Evolutionary conservation across 495 filamentous ascomycete genomes (phyloP), one percentile per base, ranked within the genome.

Genomic region (Apodospora peruviana): DNA sequence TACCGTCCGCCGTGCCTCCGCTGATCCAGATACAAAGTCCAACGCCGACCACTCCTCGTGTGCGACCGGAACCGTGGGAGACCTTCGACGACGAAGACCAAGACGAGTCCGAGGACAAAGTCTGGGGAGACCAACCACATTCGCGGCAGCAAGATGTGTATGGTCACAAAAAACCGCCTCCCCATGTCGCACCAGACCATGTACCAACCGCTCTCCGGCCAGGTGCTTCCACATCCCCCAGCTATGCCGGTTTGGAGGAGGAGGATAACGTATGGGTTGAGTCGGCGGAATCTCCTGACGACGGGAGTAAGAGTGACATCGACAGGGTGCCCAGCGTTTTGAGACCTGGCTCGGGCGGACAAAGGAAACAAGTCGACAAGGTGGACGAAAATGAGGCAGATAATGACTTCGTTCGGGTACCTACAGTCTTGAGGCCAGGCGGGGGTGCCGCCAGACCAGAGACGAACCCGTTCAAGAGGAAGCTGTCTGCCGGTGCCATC

Each of bases 401-500:
- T n/a, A 24, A 44, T 17, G 36, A 52, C 12, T 20, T 51, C 9
- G 36, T 47, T 21, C 47, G 56, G 12, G 58, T 72, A 21, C 71
- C 68, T 7, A 56, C 51, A 23, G 48, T 56, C 21, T 58, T 72
- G 21, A 55, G 62, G 50, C 70, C 68, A 0, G 67, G 65, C 45
- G 58, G 46, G 40, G 62, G 52, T 17, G 56, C 53, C 4, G 22
- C 40, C 9, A 66, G 64, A 20, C 48, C 57, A 29, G 71, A 75
- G 47, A 78, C 75, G n/a, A 80, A 80, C 43, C 77, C 77, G 3
- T 80, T 76, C 60, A 74, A 73, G 51, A 68, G 69, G 25, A 73
- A 76, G 41, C 62, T 62, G 18, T 38, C 46, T 11, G 34, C 34
- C 37, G 23, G 43, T 21, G 39, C 40, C 22, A 35, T 34, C 5